Percentiles rank a stretch among this genome's conserved stretches.
Conservation (phyloP, 805 yeast genomes). For the Zygosaccharomyces rouxii region DNA sequence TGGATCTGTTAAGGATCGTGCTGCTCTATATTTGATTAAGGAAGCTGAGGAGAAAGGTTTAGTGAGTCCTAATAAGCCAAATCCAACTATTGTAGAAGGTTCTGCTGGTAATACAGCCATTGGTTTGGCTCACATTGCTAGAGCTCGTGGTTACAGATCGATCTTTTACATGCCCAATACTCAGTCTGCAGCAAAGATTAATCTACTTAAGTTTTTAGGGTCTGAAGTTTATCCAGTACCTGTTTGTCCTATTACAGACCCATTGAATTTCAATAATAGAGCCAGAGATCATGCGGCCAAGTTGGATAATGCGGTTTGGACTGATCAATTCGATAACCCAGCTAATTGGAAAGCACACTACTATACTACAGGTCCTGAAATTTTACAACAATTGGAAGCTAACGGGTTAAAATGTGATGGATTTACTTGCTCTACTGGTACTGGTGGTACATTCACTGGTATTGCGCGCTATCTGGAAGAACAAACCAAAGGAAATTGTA, state of each 20-base stretch:
- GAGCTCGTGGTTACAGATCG: conserved; percentile 78
- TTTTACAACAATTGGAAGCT: conserved; percentile 79
- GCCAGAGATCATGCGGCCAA: conserved; percentile 80
- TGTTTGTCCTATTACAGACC: conserved; percentile 76
- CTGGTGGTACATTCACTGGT: conserved; percentile 92
- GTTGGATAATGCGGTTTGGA: conserved; percentile 81
- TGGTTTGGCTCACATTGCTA: conserved; percentile 77
- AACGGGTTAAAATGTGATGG: conserved; percentile 54
- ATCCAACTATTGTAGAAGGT: conserved; percentile 84
- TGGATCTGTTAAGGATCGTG: conserved; percentile 87
- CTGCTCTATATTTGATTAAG: conserved; percentile 70
- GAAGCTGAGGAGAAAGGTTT: conserved; percentile 72
- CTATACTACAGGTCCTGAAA: conserved; percentile 89
- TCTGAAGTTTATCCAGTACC: conserved; percentile 89
- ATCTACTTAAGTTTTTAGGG: conserved; percentile 68
- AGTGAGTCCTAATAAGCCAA: conserved; percentile 50
- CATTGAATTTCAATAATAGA: conserved; percentile 81
- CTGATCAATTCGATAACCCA: conserved; percentile 84
- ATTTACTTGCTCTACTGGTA: conserved; percentile 87
- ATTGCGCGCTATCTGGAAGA: conserved; percentile 71
- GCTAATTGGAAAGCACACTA: conserved; percentile 87
- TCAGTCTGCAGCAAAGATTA: conserved; percentile 75
- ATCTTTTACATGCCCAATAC: conserved; percentile 90
- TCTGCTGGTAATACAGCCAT: conserved; percentile 97
- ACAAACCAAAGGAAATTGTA: conserved; percentile 55